Evolutionary conservation across 1,139 yeast species (phyloP), one percentile per base, ranked within the genome.

Genomic region (Suhomyces atakaporum): DNA sequence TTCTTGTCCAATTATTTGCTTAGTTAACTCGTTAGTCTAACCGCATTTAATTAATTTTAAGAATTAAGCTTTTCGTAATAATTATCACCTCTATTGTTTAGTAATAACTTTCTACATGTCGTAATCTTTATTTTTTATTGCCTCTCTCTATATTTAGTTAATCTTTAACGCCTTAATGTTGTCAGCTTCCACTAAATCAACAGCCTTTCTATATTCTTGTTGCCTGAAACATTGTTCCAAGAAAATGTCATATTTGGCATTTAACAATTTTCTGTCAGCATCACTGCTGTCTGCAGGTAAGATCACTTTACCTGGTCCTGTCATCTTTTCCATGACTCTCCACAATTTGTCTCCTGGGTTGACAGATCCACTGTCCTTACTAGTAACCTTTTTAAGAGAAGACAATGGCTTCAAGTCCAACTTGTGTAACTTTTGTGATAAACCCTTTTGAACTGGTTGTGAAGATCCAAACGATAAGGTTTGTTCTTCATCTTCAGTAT

Each of bases 141-240:
- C 10, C 13, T 14, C 11, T 9, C n/a, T 25, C 19, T 15, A 6
- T 25, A 18, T 29, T 18, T 29, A 22, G 12, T 24, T 14, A 11
- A 16, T 7, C 29, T 31, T 35, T 12, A 27, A 27, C 3, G 38
- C 40, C 31, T 46, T 53, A 42, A 51, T 36, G 44, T 54, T 62
- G 33, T 51, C 60, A 7, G 51, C 54, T 52, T 80, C 87, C 3
- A 79, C 70, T 31, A 62, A 62, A 50, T 83, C 88, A 32, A 90
- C 88, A 63, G 77, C 56, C 18, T 67, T 62, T 59, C 97, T 76
- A 63, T 86, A 92, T 50, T 72, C 77, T 52, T 75, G 82, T 63
- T 92, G 97, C 32, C 83, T 77, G 49, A 69, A 75, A 38, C 95
- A 88, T 76, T 87, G 95, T 54, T 90, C 96, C 46, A 88, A 69